Evolutionary conservation across 257 asterid species (phyloP), one percentile per base, ranked within the genome.

Genomic region (Thymus quinquecostatus): DNA sequence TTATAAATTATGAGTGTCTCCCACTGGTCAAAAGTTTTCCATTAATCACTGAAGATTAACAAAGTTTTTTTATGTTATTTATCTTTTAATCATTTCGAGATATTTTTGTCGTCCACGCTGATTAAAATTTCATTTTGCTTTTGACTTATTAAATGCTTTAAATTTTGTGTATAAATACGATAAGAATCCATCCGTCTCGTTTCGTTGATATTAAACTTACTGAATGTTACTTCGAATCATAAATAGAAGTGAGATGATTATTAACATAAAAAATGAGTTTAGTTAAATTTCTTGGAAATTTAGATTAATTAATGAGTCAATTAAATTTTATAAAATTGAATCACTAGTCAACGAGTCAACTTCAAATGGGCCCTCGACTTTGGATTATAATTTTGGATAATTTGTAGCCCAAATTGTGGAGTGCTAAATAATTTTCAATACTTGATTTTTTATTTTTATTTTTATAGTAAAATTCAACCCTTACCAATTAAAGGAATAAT

Each of bases 11-110:
- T 12, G 40, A 50, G 13, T 14, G 60, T 74, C 64, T 61, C 43
- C 8, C 10, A n/a, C 4, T 10, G 67, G 77, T 81, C 79, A 81
- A 81, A 74, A 63, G 6, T 10, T 43, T 65, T 55, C 50, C 54
- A 74, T 12, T 60, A 70, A 53, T 75, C 54, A 71, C 70, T 67
- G 55, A 69, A 12, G 36, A 75, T 34, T 51, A 34, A 2, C 67
- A 68, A 33, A 47, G 56, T 51, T 67, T 43, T 51, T 67, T 43
- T 12, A 6, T n/a, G 69, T 11, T 67, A 7, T 29, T 28, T 65
- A 9, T 28, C 13, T 62, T 40, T 45, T 72, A 34, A 71, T 71
- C 74, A 38, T 71, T 66, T 14, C 49, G 7, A 10, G 33, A 47
- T 21, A 28, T 61, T 10, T 14, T 56, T 48, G 50, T 57, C 60